Base-by-base conservation (phyloP, 1,284 basidiomycete genomes). In the Leccinum huronense region DNA sequence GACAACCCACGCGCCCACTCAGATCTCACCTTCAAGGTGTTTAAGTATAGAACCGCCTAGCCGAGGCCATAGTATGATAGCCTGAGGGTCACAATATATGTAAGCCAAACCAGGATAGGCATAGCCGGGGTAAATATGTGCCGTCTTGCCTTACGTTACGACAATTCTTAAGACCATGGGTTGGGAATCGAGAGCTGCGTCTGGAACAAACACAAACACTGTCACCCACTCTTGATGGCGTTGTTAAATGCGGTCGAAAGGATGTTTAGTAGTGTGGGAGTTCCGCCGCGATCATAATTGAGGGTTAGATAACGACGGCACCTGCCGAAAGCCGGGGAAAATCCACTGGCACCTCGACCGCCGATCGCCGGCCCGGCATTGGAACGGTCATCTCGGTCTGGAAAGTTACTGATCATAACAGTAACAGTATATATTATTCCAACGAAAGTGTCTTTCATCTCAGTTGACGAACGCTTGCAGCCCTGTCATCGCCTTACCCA, bases 401-500 rank as follows among this genome's bases (percentile, higher is more conserved):
- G 13, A n/a, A n/a, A 31, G 45, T 34, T 10, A 36, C 40, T 45
- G 31, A 67, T 34, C 60, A 19, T 30, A 27, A 48, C 16, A 54
- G 34, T 13, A 3, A 27, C 56, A 38, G 8, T 31, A 57, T 31
- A 57, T 40, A 38, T 33, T 8, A 40, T 9, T 38, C 1, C 13
- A 57, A 59, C 31, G n/a, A 55, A 58, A 23, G 31, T 36, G 13
- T 16, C 38, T 57, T 38, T 31, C 16, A 58, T 59, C 64, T 78
- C 71, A 85, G 70, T 84, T 86, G 54, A 84, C 83, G 72, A 97
- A 97, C 1, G 95, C 94, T 65, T 87, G 86, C 58, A 94, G 84
- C 10, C 89, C 94, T 0, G 95, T 97, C 69, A 97, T 89, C 1
- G 93, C 93, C 76, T 94, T 96, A 63, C 95, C 95, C 56, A 98